These are phyloP conservation scores for Spergularia marina DNA, from an alignment of 148 eudicot species.

Conservation along the genomic window DNA sequence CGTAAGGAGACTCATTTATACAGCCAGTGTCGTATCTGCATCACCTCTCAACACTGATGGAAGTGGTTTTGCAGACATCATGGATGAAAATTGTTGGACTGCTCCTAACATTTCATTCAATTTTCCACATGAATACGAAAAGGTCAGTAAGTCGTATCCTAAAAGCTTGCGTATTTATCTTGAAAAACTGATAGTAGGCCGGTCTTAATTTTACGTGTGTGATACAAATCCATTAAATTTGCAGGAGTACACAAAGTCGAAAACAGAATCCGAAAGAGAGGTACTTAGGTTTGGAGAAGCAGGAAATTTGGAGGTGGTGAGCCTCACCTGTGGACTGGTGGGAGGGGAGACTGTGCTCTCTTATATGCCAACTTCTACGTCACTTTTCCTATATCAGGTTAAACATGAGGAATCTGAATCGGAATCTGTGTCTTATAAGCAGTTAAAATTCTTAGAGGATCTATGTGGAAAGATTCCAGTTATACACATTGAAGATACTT, in stretches of 20 bases:
- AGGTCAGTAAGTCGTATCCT: background rate
- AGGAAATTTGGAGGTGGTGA: conserved; percentile 27
- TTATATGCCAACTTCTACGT: conserved; percentile 1
- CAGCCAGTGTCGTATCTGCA: conserved; percentile 44
- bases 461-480: conserved; percentile 43
- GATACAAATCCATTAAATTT: conserved; percentile 4
- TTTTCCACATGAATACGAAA: conserved; percentile 9
- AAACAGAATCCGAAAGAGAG: conserved; percentile 52
- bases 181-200: background rate
- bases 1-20: conserved; percentile 51
- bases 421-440: background rate
- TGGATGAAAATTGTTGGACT: conserved; percentile 67
- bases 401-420: background rate
- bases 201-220: background rate
- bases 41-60: conserved; percentile 55
- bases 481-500: conserved; percentile 45
- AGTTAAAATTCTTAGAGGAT: conserved; percentile 29
- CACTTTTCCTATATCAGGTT: conserved; percentile 18
- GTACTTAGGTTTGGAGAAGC: conserved; percentile 19
- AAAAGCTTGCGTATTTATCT: background rate
- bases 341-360: conserved; percentile 43
- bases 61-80: conserved; percentile 29
- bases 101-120: conserved; percentile 40
- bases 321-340: conserved; percentile 37
- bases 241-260: conserved; percentile 40